Conservation (phyloP, 306 rosid genomes). For the Casuarina glauca region DNA sequence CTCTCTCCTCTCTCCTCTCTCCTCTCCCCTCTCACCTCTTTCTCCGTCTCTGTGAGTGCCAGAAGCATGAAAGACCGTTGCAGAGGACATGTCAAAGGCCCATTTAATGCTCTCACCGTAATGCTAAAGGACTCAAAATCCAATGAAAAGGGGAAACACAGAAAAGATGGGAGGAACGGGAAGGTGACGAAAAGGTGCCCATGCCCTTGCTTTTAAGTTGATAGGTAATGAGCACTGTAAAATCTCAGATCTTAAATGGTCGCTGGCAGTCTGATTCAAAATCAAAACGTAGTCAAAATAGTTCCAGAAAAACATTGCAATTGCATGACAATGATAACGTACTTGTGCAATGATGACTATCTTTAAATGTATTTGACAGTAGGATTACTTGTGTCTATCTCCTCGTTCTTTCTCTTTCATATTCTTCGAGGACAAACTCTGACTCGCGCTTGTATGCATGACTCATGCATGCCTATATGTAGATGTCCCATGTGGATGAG, state of each 20-base stretch:
- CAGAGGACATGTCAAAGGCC: constrained; percentile 42
- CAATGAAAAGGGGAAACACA: constrained; percentile 27
- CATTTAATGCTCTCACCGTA: constrained; percentile 36
- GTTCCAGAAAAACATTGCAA: constrained; percentile 8
- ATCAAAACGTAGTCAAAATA: constrained; percentile 31
- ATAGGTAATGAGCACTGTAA: background rate
- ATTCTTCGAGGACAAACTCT: background rate
- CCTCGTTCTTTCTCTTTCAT: constrained; percentile 2
- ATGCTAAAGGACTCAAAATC: constrained; percentile 33
- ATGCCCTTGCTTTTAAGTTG: constrained; percentile 1
- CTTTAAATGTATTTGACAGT: constrained; percentile 42
- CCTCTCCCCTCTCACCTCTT: background rate
- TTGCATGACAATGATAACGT: constrained; percentile 52
- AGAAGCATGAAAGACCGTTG: constrained; percentile 43
- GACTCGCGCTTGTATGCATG: constrained; percentile 4
- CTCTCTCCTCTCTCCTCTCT: background rate
- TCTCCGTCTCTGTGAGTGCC: constrained; percentile 7
- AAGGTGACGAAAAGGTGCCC: background rate
- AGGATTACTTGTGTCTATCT: background rate
- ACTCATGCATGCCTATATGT: background rate
- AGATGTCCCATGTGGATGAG: background rate
- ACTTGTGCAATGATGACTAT: constrained; percentile 41
- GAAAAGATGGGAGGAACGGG: constrained; percentile 9
- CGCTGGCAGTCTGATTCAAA: constrained; percentile 18
- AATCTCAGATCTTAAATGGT: constrained; percentile 6